A percentile compares a stretch with the other conserved stretches of the same genome.
These are phyloP conservation scores for Rhizomucor pusillus DNA, from an alignment of 371 early-diverging fungal genomes.

Conservation along the genomic window DNA sequence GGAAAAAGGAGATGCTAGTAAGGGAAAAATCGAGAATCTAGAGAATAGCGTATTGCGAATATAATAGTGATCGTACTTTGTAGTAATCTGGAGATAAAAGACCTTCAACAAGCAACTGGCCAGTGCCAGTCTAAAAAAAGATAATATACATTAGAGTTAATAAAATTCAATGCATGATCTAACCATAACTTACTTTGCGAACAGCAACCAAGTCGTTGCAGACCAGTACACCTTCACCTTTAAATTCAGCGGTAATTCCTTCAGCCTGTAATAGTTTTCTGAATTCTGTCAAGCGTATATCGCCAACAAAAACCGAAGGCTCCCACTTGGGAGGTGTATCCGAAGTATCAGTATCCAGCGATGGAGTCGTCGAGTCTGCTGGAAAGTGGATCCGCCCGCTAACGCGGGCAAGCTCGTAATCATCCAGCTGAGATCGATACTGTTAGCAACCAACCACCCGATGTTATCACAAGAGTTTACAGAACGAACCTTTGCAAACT, in stretches of 20 bases:
- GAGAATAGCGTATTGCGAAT: slow-evolving; percentile 63
- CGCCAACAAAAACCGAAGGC: slow-evolving; percentile 81
- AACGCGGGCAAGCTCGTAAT: slow-evolving; percentile 76
- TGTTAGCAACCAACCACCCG: neutral
- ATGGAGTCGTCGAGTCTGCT: slow-evolving; percentile 67
- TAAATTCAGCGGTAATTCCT: slow-evolving; percentile 83
- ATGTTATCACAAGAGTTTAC: neutral
- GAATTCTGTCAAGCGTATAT: slow-evolving; percentile 82
- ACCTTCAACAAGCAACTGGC: slow-evolving; percentile 61
- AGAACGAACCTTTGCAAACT: slow-evolving; percentile 62
- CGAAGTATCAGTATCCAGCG: slow-evolving; percentile 66
- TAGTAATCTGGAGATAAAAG: slow-evolving; percentile 58
- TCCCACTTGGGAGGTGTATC: slow-evolving; percentile 44
- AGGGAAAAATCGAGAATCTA: slow-evolving; percentile 13
- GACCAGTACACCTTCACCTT: slow-evolving; percentile 79
- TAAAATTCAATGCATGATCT: too few species aligned
- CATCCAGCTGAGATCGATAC: slow-evolving; percentile 50
- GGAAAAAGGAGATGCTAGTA: neutral
- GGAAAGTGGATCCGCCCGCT: slow-evolving; percentile 71
- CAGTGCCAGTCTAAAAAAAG: slow-evolving; percentile 41
- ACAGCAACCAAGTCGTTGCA: slow-evolving; percentile 80
- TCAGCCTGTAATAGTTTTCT: slow-evolving; percentile 64
- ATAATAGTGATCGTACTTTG: slow-evolving; percentile 57
- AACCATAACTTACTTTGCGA: slow-evolving; percentile 47
- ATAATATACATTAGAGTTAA: neutral